Base-by-base conservation (phyloP, 345 rosid species). In the Stellera chamaejasme region DNA sequence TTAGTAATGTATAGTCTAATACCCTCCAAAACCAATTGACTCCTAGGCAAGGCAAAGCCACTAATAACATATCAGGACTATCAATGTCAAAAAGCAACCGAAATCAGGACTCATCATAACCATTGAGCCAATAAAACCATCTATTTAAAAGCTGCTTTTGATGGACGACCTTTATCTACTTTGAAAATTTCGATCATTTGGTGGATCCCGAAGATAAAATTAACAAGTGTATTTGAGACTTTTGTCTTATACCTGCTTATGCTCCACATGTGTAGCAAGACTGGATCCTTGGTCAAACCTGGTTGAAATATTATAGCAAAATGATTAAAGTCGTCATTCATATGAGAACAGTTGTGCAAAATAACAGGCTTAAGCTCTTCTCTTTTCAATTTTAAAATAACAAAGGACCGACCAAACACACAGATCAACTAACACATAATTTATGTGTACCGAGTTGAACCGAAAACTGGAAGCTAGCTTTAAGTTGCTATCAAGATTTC, bases 361-460 rank as follows among this genome's bases (percentile, higher is more conserved):
- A 11, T 1, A 10, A 49, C 5, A 23, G 52, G 54, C 23, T 50
- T 27, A 54, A 23, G 14, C 16, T 3, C 10, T 32, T 69, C 53
- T 56, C 48, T 55, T 54, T 43, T 27, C 23, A 51, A 47, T 32
- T 32, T 32, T 32, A 5, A 5, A 5, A 32, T 32, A 5, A 32
- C 7, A 8, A 8, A 65, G 52, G 63, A 45, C 75, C 62, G 43
- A 75, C 66, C 58, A 32, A 48, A 39, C 27, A 65, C 67, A 63
- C 68, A 28, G 82, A 68, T 79, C 68, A 82, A 71, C 84, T 71
- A 81, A 72, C 79, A 32, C 55, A 46, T 50, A 67, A 65, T 63
- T 67, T 39, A 7, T 13, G 27, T 39, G 67, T 52, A 67, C 32
- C 69, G 36, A 69, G 66, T 63, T 60, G 26, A 60, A 43, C 50